phyloP scores from a whole-genome alignment of 805 yeast genomes.

The Sporopachydermia lactativora region DNA sequence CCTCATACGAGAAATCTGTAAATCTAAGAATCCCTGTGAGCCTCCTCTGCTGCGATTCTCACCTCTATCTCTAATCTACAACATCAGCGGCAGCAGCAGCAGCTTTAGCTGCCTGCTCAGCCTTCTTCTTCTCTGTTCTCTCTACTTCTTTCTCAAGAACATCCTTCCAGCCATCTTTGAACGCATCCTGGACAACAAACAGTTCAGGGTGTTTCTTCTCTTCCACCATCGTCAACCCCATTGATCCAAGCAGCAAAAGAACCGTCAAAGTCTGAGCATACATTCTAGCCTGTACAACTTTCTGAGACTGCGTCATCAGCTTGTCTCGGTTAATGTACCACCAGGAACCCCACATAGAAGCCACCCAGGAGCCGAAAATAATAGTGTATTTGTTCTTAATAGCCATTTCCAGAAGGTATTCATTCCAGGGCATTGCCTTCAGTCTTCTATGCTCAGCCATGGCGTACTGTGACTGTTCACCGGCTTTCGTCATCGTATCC shows the following conservation, averaged over 20 bases:
- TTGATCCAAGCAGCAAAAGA: conserved; percentile 50
- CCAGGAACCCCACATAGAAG: conserved; percentile 73
- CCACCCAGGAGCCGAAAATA: conserved; percentile 67
- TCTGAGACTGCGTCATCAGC: conserved; percentile 62
- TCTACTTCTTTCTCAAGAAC: conserved; percentile 30
- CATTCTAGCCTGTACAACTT: conserved; percentile 81
- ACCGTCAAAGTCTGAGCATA: conserved; percentile 80
- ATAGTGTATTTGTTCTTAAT: conserved; percentile 49
- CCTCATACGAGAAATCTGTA: too few relatives aligned
- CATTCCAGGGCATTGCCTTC: conserved; percentile 32
- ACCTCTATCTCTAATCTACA: too few relatives aligned
- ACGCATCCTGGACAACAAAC: conserved; percentile 18
- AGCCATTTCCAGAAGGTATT: conserved; percentile 34
- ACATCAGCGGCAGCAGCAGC: too few relatives aligned
- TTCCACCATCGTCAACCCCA: conserved; percentile 52
- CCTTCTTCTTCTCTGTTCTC: conserved; percentile 14
- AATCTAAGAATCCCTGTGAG: too few relatives aligned
- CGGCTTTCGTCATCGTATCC: conserved; percentile 39
- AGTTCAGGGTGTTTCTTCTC: conserved; percentile 34
- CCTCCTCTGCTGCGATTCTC: too few relatives aligned
- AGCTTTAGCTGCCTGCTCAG: conserved; percentile 11
- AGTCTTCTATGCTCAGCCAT: conserved; percentile 37
- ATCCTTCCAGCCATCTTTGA: conserved; percentile 32
- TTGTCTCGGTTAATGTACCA: conserved; percentile 56
- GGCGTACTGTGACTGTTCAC: conserved; percentile 22